Evolutionary conservation across 2,329 filamentous ascomycete species (phyloP), one percentile per base, ranked within the genome.

Genomic region (Blastomyces percursus): DNA sequence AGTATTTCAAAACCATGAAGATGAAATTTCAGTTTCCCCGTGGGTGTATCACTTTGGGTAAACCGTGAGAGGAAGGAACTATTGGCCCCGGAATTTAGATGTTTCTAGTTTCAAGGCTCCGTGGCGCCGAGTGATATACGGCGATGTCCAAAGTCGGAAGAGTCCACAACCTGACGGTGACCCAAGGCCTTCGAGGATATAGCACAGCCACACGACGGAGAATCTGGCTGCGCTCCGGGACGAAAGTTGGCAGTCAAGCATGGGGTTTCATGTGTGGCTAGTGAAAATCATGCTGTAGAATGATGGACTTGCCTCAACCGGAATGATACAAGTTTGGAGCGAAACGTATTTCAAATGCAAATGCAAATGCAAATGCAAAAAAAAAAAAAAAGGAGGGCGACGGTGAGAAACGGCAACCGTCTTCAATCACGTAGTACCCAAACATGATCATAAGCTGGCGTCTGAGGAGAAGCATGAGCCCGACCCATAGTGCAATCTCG

Each of bases 181-280:
- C 21, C 16, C 21, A 30, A 12, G 14, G 6, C 5, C 16, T 24
- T 19, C 12, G 16, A 38, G 24, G 35, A 44, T 19, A 44, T 8
- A 59, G 40, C 40, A 59, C 56, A 59, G 56, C 56, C 56, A 48
- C 56, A 35, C 8, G 56, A n/a, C 24, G 40, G 4, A 59, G 56
- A 40, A 46, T 40, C 56, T 57, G n/a, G 35, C 14, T 11, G 38
- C 24, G 40, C 8, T 46, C 38, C 21, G 32, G 55, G 12, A 8
- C n/a, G n/a, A 56, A 40, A 21, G 11, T 56, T 24, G n/a, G 16
- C 7, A 56, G 35, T 19, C 56, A 40, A 16, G 3, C 3, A 59
- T 11, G 32, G 12, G 27, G 11, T 9, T 40, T 40, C 27, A 59
- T 14, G 42, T 30, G 40, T 46, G 56, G 56, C 56, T 44, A 59